phyloP scores from a whole-genome alignment of 2,329 filamentous ascomycete species.

The Beauveria sp. region DNA sequence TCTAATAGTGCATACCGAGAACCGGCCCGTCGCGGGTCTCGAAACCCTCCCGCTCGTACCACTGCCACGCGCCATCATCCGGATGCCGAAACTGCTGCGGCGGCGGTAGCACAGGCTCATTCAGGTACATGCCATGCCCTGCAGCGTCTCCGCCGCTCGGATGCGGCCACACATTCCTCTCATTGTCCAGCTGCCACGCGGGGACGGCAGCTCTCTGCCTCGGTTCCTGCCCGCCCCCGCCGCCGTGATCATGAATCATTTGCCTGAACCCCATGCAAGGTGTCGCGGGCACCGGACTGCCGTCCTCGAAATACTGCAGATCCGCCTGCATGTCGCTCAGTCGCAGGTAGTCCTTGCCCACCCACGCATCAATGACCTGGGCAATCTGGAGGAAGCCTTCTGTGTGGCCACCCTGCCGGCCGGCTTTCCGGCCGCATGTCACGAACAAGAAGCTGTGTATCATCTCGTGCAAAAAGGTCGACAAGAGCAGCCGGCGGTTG shows the following conservation, averaged over 20 bases:
- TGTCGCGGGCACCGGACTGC: conserved; percentile 1
- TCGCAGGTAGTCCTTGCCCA: conserved; percentile 45
- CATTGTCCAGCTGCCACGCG: conserved; percentile 12
- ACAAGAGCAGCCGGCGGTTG: conserved; percentile 53
- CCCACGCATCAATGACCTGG: conserved; percentile 53
- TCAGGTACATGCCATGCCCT: not conserved
- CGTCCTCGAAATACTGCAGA: conserved; percentile 42
- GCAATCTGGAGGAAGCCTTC: conserved; percentile 52
- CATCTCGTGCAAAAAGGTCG: conserved; percentile 59
- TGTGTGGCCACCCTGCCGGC: conserved; percentile 51
- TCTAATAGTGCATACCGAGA: conserved; percentile 5
- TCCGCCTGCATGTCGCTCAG: conserved; percentile 56
- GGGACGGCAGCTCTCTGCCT: not conserved
- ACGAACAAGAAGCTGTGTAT: conserved; percentile 62
- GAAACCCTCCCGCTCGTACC: conserved; percentile 28
- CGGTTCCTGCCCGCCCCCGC: not conserved
- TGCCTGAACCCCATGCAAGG: conserved; percentile 3
- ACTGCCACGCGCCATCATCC: conserved; percentile 24
- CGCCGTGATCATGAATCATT: not conserved
- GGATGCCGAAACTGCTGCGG: conserved; percentile 7
- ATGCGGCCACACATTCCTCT: conserved; percentile 10
- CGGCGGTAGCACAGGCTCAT: conserved; percentile 5
- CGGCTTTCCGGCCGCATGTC: conserved; percentile 49
- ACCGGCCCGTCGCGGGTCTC: conserved; percentile 16
- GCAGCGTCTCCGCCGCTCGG: not conserved